phyloP scores from a whole-genome alignment of 169 alveolate species.

The Plasmodium sp. region DNA sequence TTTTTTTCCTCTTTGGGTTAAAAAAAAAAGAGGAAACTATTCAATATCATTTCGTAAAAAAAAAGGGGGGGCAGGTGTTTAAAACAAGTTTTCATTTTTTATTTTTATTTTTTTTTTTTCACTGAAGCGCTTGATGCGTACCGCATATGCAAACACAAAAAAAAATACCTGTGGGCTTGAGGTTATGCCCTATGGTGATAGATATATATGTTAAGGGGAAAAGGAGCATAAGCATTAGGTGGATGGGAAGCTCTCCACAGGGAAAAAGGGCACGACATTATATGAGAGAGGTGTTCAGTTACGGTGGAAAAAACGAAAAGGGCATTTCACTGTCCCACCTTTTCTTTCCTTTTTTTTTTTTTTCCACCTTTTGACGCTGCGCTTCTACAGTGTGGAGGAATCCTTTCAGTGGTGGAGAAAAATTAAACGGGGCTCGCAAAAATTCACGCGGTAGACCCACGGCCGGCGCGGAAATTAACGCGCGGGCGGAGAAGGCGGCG shows the following conservation, averaged over 20 bases:
- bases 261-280: neutral
- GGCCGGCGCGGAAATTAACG: neutral
- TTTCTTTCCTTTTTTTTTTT: neutral
- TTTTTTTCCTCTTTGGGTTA: neutral
- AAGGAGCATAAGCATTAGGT: neutral
- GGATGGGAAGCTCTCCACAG: neutral
- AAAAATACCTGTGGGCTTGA: neutral
- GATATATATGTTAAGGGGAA: neutral
- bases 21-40: neutral
- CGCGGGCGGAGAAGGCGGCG: neutral
- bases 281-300: neutral
- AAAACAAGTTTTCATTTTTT: neutral
- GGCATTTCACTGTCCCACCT: neutral
- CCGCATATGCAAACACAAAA: neutral
- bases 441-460: neutral
- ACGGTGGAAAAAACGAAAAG: neutral
- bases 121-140: neutral
- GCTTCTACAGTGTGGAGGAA: neutral
- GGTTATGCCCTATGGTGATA: neutral
- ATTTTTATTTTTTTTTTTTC: neutral
- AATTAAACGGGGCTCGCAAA: neutral
- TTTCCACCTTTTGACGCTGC: neutral
- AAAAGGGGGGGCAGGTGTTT: neutral
- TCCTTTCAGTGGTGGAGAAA: neutral
- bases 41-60: neutral